Conservation (phyloP, 2,329 filamentous ascomycete genomes). For the Beauveria medogensis region DNA sequence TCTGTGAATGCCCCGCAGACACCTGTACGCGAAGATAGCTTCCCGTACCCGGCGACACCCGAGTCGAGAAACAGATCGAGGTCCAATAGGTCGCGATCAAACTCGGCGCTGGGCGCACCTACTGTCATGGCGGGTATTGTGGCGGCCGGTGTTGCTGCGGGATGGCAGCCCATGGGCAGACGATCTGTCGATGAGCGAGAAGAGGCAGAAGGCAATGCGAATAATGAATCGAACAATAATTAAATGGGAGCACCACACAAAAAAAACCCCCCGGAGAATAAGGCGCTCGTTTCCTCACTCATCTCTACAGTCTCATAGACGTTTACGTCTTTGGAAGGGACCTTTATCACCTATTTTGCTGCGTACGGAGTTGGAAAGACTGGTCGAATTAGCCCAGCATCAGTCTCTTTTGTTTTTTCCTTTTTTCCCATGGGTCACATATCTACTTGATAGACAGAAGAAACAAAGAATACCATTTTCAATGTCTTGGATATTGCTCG, state of each 20-base stretch:
- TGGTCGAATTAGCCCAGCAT: not conserved
- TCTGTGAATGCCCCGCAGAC: constrained; percentile 55
- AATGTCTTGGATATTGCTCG: not conserved
- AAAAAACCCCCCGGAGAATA: not conserved
- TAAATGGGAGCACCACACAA: not conserved
- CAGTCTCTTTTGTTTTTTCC: not conserved
- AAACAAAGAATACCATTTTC: not conserved
- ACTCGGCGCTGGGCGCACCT: constrained; percentile 65
- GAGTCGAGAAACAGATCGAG: constrained; percentile 58
- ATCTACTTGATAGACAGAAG: not conserved
- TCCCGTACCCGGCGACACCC: constrained; percentile 43
- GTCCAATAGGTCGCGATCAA: constrained; percentile 57
- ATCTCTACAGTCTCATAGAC: not conserved
- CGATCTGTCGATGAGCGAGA: constrained; percentile 20
- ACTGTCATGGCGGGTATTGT: constrained; percentile 80
- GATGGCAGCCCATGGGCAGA: constrained; percentile 65
- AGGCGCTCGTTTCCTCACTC: constrained; percentile 1
- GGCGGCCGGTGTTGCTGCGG: constrained; percentile 65
- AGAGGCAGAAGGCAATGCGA: constrained; percentile 9
- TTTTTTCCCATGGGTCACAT: not conserved
- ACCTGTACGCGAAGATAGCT: constrained; percentile 50
- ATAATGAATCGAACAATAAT: constrained; percentile 1
- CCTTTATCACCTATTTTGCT: not conserved
- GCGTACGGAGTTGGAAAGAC: not conserved
- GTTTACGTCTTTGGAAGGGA: not conserved